These are phyloP conservation scores for Wolfiporia cocos DNA, from an alignment of 1,284 basidiomycete genomes.

Conservation along the genomic window DNA sequence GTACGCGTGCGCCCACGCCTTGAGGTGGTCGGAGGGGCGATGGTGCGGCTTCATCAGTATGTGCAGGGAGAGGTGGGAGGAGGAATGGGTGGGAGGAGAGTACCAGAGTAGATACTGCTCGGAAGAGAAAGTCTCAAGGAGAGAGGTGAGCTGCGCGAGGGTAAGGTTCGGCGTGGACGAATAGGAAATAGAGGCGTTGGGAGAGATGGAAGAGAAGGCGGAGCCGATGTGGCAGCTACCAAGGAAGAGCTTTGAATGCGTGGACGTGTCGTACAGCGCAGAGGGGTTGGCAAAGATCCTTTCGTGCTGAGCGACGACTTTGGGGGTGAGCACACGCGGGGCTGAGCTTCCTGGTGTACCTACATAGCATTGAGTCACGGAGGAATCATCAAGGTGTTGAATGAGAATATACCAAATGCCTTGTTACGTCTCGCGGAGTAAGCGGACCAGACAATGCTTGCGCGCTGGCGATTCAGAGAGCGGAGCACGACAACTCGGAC, in stretches of 20 bases:
- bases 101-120: slow-evolving; percentile 49
- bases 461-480: slow-evolving; percentile 54
- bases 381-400: neutral
- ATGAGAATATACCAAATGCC: too few species aligned
- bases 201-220: slow-evolving; percentile 9
- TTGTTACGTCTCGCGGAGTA: slow-evolving; percentile 11
- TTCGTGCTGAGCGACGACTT: slow-evolving; percentile 9
- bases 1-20: slow-evolving; percentile 48
- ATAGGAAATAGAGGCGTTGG: neutral
- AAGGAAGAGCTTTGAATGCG: neutral
- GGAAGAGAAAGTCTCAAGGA: slow-evolving; percentile 27
- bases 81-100: slow-evolving; percentile 20
- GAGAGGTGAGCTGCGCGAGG: slow-evolving; percentile 7
- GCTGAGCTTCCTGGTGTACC: too few species aligned
- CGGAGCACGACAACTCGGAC: slow-evolving; percentile 51
- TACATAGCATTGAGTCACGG: neutral
- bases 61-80: slow-evolving; percentile 24
- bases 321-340: slow-evolving; percentile 4
- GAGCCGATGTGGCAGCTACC: slow-evolving; percentile 12
- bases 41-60: slow-evolving; percentile 47
- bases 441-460: slow-evolving; percentile 43
- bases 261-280: slow-evolving; percentile 2
- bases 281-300: slow-evolving; percentile 14
- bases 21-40: slow-evolving; percentile 39
- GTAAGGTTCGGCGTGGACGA: neutral